Evolutionary conservation across 1,284 basidiomycete genomes (phyloP).

Genomic region (Pholiota adiposa): DNA sequence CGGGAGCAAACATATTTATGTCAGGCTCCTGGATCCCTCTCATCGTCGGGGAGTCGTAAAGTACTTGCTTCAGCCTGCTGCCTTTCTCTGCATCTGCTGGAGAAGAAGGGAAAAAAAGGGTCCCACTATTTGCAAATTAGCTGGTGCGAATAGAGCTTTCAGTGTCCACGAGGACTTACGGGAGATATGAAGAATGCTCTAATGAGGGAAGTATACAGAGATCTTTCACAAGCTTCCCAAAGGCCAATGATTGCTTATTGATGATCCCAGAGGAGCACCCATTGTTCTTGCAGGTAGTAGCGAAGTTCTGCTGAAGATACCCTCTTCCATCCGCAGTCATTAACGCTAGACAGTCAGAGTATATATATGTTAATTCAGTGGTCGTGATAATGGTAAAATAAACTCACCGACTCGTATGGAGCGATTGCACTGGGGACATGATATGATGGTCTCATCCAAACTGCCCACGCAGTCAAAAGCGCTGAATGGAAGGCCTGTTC

Average conservation of each 20-base stretch:
- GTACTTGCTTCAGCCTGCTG: conserved; percentile 1
- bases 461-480: conserved; percentile 33
- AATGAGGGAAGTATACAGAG: conserved; percentile 20
- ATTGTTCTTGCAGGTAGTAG: conserved; percentile 24
- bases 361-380: background rate
- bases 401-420: conserved; percentile 29
- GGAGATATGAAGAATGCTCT: conserved; percentile 25
- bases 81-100: conserved; percentile 7
- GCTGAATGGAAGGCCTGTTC: conserved; percentile 38
- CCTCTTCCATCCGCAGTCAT: conserved; percentile 37
- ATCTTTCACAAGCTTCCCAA: conserved; percentile 39
- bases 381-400: background rate
- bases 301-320: conserved; percentile 43
- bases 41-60: conserved; percentile 3
- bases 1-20: background rate
- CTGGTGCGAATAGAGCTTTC: background rate
- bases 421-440: conserved; percentile 38
- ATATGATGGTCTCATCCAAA: conserved; percentile 27
- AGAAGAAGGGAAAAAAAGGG: conserved; percentile 13
- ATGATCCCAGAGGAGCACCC: conserved; percentile 32
- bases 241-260: conserved; percentile 36
- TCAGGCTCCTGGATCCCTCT: background rate
- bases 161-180: conserved; percentile 30
- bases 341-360: conserved; percentile 31
- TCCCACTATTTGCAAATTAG: conserved; percentile 6